Evolutionary conservation across 2,329 filamentous ascomycete genomes (phyloP), one percentile per base, ranked within the genome.

Genomic region (Pseudogymnoascus sp.): DNA sequence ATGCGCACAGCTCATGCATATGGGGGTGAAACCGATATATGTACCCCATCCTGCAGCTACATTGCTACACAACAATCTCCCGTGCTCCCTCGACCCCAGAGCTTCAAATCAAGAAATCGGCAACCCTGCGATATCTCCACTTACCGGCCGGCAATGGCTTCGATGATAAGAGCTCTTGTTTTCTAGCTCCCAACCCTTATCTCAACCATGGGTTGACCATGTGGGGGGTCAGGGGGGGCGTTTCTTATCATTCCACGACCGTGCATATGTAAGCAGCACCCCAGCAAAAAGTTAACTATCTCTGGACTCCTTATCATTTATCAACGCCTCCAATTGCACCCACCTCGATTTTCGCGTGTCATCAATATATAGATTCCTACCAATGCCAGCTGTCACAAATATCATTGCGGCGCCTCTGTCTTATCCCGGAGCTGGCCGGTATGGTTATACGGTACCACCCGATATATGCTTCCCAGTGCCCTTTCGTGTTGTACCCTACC

Each of bases 261-360:
- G n/a, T 56, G 50, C 50, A 56, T 16, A 53, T 14, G 47, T 53
- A 53, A 53, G 47, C 47, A 53, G 25, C 47, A 31, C 25, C 50
- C 28, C 28, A 21, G 28, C 28, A 33, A 11, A 12, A 56, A 33
- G 8, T 56, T 35, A 56, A 56, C 50, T 35, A 56, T 56, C 50
- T 56, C n/a, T 35, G 25, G 50, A 21, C 50, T 56, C 28, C 50
- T 35, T 56, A 56, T 56, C 50, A 56, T 56, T 18, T 56, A 56
- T 56, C 50, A 56, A 56, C 50, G 28, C 50, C 50, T 18, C 50
- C 16, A 56, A 7, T 50, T 47, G 8, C n/a, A 4, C 10, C 28
- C 50, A 35, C 28, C 8, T 33, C 16, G 4, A 21, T 56, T 56
- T 56, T 35, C 16, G 28, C 50, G 12, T 56, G 50, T 56, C 50